Evolutionary conservation across 495 filamentous ascomycete species (phyloP), one percentile per base, ranked within the genome.

Genomic region (Hypoxylon fuscum): DNA sequence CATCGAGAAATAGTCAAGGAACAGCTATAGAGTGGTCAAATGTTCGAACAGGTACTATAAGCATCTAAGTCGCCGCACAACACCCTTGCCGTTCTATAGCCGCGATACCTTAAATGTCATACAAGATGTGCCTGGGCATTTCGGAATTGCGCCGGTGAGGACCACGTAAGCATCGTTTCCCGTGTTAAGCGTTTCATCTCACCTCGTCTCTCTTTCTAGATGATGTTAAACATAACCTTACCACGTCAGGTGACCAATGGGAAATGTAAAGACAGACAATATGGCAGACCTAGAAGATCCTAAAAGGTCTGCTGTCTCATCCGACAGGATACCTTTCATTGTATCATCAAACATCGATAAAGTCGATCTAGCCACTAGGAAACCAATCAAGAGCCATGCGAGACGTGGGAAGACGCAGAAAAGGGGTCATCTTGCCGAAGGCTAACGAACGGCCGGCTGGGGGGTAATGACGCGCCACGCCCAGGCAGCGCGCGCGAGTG

Each of bases 111-210:
- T 5, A 44, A 44, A 44, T 10, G 41, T 15, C 41, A 44, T 18
- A 44, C 41, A 44, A 44, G 41, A 44, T 44, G 3, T 2, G 41
- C 22, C 41, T 44, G 21, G 41, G 41, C 41, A 25, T 44, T 23
- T 18, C 25, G 25, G 41, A 10, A 22, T 12, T 10, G 14, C n/a
- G n/a, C n/a, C n/a, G n/a, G n/a, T n/a, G n/a, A n/a, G n/a, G n/a
- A n/a, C n/a, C n/a, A n/a, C n/a, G n/a, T n/a, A n/a, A n/a, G n/a
- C n/a, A n/a, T n/a, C n/a, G n/a, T n/a, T n/a, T n/a, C 22, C 41
- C 17, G 41, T 8, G 18, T 7, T 23, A 44, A 44, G 15, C 5
- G 41, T 11, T 44, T 6, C 41, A 44, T 44, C 11, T 44, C 41
- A 8, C 25, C 8, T 27, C 25, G 25, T 8, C 25, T 27, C 25